Evolutionary conservation across 2,329 filamentous ascomycete genomes (phyloP).

Genomic region (Fusarium pseudograminearum): DNA sequence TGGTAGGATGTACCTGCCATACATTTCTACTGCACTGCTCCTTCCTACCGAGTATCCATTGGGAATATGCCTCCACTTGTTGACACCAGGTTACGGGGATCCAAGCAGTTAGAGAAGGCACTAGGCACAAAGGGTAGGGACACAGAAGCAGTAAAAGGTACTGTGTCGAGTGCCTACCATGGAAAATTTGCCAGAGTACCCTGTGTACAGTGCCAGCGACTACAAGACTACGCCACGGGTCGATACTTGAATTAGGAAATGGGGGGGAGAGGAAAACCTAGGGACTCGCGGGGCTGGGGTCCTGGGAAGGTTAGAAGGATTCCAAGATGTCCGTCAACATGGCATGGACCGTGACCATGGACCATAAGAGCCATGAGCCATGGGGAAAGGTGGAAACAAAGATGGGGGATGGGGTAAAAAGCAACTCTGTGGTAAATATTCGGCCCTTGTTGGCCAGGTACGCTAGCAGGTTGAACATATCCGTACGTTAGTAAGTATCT

Average conservation of each 20-base stretch:
- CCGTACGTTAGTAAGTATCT: conserved; percentile 15
- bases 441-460: conserved; percentile 25
- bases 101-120: conserved; percentile 31
- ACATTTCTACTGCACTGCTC: conserved; percentile 21
- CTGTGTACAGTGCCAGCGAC: conserved; percentile 27
- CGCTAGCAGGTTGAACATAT: background rate
- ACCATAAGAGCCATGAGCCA: conserved; percentile 1
- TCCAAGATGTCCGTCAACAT: conserved; percentile 19
- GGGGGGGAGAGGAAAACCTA: conserved; percentile 12
- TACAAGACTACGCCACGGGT: conserved; percentile 26
- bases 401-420: conserved; percentile 43
- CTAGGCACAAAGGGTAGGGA: background rate
- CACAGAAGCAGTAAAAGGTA: background rate
- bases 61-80: conserved; percentile 38
- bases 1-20: background rate
- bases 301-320: conserved; percentile 38
- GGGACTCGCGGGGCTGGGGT: conserved; percentile 42
- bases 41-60: conserved; percentile 26
- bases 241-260: conserved; percentile 33
- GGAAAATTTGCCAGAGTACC: background rate
- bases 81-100: conserved; percentile 40
- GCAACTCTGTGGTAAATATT: conserved; percentile 33
- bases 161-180: conserved; percentile 3
- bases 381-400: conserved; percentile 25
- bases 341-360: conserved; percentile 3